Conservation (phyloP, 345 rosid species). For the Melaleuca quinquenervia region DNA sequence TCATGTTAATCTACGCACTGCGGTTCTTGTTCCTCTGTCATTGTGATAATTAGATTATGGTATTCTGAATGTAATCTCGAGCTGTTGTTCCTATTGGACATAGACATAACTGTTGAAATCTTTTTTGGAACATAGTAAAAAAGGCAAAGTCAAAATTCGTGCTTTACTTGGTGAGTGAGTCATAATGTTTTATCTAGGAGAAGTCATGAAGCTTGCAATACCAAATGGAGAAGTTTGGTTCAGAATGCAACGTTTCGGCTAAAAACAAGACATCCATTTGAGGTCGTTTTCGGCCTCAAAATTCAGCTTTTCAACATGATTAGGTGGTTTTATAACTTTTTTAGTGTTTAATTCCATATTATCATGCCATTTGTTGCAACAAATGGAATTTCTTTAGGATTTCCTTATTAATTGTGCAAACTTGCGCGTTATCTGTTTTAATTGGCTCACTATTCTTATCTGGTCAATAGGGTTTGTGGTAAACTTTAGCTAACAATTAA, state of each 20-base stretch:
- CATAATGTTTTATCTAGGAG: not conserved
- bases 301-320: not conserved
- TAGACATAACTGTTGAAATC: not conserved
- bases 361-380: not conserved
- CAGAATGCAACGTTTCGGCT: not conserved
- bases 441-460: not conserved
- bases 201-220: fast-evolving
- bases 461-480: not conserved
- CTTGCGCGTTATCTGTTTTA: not conserved
- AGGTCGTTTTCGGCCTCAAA: not conserved
- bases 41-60: not conserved
- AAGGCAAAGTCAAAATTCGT: not conserved
- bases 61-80: not conserved
- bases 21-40: not conserved
- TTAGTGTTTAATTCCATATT: not conserved
- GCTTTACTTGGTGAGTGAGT: not conserved
- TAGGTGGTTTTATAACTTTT: not conserved
- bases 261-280: not conserved
- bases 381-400: not conserved
- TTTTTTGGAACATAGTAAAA: not conserved
- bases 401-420: not conserved
- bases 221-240: not conserved
- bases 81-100: not conserved
- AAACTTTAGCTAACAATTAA: not conserved
- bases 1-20: not conserved